Evolutionary conservation across 345 rosid genomes (phyloP).

Genomic region (Moringa oleifera): DNA sequence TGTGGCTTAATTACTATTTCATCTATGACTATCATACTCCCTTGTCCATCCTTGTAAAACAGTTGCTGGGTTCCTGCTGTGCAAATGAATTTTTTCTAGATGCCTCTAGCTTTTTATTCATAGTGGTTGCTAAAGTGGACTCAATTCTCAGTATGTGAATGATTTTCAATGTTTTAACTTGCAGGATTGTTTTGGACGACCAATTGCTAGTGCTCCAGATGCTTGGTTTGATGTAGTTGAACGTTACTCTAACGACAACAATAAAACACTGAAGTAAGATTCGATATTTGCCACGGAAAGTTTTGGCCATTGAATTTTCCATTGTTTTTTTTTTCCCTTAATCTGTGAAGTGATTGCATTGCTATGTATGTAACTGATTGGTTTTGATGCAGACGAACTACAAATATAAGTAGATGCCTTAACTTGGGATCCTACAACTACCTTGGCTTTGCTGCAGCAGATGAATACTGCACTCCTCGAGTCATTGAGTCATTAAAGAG

Average conservation of each 20-base stretch:
- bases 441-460: conserved; percentile 92
- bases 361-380: not conserved
- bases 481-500: conserved; percentile 68
- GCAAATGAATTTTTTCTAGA: not conserved
- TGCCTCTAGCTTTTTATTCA: too few species aligned
- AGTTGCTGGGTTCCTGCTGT: too few species aligned
- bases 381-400: conserved; percentile 56
- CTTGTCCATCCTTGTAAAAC: too few species aligned
- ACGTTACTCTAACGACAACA: conserved; percentile 71
- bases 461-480: conserved; percentile 95
- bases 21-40: too few species aligned
- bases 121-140: not conserved
- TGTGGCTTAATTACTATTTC: too few species aligned
- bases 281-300: not conserved
- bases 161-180: not conserved
- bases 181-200: conserved; percentile 88
- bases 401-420: conserved; percentile 64
- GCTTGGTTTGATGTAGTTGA: conserved; percentile 86
- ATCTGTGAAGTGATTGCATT: not conserved
- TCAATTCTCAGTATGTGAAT: not conserved
- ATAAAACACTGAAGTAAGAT: conserved; percentile 76
- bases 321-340: not conserved
- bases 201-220: conserved; percentile 86
- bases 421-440: conserved; percentile 96
- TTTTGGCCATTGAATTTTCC: too few species aligned